These are phyloP conservation scores for Diutina catenulata DNA, from an alignment of 1,139 yeast species.

Conservation along the genomic window DNA sequence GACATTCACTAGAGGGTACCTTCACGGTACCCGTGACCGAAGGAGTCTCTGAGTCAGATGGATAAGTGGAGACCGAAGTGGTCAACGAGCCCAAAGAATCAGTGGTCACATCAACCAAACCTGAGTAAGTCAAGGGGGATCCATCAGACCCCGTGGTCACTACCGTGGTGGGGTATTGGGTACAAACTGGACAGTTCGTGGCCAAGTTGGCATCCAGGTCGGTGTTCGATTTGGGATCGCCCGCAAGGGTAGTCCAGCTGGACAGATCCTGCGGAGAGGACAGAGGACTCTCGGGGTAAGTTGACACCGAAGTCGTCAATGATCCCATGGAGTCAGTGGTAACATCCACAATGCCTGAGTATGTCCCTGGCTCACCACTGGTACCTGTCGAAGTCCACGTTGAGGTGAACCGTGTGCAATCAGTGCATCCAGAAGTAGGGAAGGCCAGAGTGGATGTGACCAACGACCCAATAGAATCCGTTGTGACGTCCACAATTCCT, in stretches of 20 bases:
- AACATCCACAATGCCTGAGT: constrained; percentile 2
- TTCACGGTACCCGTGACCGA: neutral
- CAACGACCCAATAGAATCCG: neutral
- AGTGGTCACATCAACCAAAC: constrained; percentile 1
- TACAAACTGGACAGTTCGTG: neutral
- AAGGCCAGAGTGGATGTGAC: neutral
- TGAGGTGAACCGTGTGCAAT: neutral
- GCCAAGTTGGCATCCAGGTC: neutral
- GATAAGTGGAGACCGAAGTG: neutral
- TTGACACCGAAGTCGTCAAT: neutral
- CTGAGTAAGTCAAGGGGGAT: neutral
- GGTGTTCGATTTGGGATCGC: neutral
- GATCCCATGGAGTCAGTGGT: constrained; percentile 1
- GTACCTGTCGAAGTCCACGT: constrained; percentile 1
- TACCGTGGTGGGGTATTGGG: neutral
- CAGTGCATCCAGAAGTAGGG: neutral
- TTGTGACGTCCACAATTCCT: neutral
- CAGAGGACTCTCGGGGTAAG: neutral
- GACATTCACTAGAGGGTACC: neutral
- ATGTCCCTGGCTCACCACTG: neutral
- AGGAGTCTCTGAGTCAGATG: neutral
- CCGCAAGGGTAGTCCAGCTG: neutral
- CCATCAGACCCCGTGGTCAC: neutral
- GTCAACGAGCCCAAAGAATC: neutral
- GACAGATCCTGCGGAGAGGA: neutral